phyloP scores from a whole-genome alignment of 2,329 filamentous ascomycete genomes.

The Exophiala phaeomuriformis region DNA sequence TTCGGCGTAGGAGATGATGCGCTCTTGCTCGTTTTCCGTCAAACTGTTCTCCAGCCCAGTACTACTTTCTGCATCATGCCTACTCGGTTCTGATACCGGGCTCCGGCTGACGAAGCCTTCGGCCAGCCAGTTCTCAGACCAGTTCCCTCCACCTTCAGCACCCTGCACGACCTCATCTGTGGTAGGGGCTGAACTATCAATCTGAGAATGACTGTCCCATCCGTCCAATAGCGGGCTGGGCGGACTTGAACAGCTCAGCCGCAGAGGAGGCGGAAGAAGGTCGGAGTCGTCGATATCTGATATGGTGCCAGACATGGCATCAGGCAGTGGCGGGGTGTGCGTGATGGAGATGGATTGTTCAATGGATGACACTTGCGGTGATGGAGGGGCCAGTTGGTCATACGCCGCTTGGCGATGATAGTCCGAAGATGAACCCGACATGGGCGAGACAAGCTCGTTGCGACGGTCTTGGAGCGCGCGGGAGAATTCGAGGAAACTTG shows the following conservation, averaged over 20 bases:
- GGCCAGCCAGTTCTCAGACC: conserved; percentile 15
- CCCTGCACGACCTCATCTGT: neutral
- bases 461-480: conserved; percentile 13
- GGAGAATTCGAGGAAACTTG: conserved; percentile 22
- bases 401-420: conserved; percentile 16
- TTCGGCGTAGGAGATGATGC: conserved; percentile 26
- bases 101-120: conserved; percentile 8
- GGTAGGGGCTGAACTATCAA: neutral
- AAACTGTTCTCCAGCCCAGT: neutral
- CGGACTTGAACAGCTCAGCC: conserved; percentile 10
- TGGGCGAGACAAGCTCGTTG: conserved; percentile 18
- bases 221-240: conserved; percentile 12
- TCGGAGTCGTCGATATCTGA: conserved; percentile 14
- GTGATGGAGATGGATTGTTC: conserved; percentile 12
- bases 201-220: conserved; percentile 8
- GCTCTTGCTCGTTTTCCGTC: conserved; percentile 20
- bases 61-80: neutral
- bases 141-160: neutral
- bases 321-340: conserved; percentile 18
- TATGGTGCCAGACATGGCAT: conserved; percentile 21
- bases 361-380: conserved; percentile 18
- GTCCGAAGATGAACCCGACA: conserved; percentile 11
- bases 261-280: conserved; percentile 18
- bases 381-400: conserved; percentile 17
- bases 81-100: conserved; percentile 2